Conservation (phyloP, 2,329 filamentous ascomycete genomes). For the Sporothrix sp. region DNA sequence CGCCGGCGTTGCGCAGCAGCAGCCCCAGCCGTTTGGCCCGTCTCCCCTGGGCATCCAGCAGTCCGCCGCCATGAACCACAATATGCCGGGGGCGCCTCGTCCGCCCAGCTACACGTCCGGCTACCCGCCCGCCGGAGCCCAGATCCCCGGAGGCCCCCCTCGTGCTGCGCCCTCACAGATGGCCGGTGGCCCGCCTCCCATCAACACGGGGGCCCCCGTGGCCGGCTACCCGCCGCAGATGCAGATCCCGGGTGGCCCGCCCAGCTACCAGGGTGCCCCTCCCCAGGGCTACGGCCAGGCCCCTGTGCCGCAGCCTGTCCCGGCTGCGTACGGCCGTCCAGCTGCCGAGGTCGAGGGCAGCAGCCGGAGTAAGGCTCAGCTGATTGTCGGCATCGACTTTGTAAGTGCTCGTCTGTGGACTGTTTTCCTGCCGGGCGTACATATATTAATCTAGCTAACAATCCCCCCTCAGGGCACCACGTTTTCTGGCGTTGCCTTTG, state of each 20-base stretch:
- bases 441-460: constrained; percentile 3
- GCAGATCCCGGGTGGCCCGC: constrained; percentile 35
- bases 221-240: constrained; percentile 51
- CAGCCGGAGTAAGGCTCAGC: constrained; percentile 84
- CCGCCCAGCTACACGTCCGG: constrained; percentile 55
- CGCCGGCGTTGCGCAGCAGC: constrained; percentile 2
- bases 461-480: constrained; percentile 71
- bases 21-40: constrained; percentile 8
- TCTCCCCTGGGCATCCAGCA: constrained; percentile 26
- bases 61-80: constrained; percentile 53
- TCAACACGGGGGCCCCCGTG: constrained; percentile 53
- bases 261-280: constrained; percentile 36
- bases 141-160: constrained; percentile 22
- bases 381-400: constrained; percentile 99
- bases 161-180: constrained; percentile 51
- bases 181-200: constrained; percentile 55
- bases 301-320: constrained; percentile 27
- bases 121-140: constrained; percentile 34
- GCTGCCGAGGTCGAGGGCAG: constrained; percentile 73
- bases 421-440: neutral
- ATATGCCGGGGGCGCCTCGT: constrained; percentile 39
- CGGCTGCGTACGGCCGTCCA: constrained; percentile 34
- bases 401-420: constrained; percentile 41
- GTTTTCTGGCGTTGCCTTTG: constrained; percentile 94
- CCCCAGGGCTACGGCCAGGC: constrained; percentile 39